Base-by-base conservation (phyloP, 108 stramenopile species). In the Pseudonitzschia delicatissima region DNA sequence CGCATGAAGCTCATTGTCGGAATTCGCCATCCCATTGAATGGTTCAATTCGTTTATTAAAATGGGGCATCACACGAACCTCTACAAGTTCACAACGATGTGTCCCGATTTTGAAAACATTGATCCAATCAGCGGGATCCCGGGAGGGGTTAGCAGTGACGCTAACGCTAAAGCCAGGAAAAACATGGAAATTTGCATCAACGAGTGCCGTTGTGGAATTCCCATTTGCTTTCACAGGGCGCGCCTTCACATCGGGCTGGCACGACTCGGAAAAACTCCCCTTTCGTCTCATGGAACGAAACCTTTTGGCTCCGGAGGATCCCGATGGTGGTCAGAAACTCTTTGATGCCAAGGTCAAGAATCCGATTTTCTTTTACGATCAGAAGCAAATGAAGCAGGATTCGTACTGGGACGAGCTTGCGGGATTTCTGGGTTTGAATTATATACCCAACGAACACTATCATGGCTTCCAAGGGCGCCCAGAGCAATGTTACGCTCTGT, bases 181-280 rank as follows among this genome's bases (percentile, higher is more conserved):
- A 1, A 45, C 21, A 52, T 37, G 15, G 71, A 51, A 4, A 57
- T 62, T 4, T 58, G 64, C 18, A 28, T 61, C 25, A 52, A 66
- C 34, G 36, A 78, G 45, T 68, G 77, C 23, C 36, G 59, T 28
- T 78, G 81, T 67, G 37, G 11, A 0, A 26, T 55, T 28, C 51
- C 71, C 32, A 62, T 85, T 9, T 85, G 83, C 55, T 69, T 73
- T 1, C 60, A 76, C 51, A 25, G 83, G 32, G 74, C 78, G 13
- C 44, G 80, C 15, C 79, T 85, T 57, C 83, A 85, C 63, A 58
- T 78, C 12, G 60, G 69, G 0, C 53, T 85, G 62, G 79, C 79
- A 1, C 33, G 70, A 20, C 49, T 85, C 27, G 75, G 83, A n/a
- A 76, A 76, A 47, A 76, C 74, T 4, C 35, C 62, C 5, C 37